Conservation (phyloP, 2,329 filamentous ascomycete species). For the Aspergillus alliaceus region DNA sequence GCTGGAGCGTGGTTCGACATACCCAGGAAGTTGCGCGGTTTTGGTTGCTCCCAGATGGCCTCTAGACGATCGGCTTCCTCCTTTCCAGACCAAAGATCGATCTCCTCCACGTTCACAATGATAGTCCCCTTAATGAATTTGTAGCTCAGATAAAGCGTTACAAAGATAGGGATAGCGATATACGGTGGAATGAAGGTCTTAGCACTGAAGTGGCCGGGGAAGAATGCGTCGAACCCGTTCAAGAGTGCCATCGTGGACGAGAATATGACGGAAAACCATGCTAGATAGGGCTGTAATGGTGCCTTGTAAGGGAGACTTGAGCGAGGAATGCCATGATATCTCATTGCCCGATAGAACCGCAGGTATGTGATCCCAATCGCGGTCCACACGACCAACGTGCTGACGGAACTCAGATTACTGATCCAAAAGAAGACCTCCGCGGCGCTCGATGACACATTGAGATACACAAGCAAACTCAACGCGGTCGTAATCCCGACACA, state of each 20-base stretch:
- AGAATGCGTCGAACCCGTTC: conserved; percentile 60
- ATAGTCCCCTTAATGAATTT: conserved; percentile 34
- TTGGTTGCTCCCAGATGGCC: conserved; percentile 29
- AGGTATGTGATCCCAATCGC: conserved; percentile 57
- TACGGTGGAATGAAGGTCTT: conserved; percentile 63
- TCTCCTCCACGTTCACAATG: conserved; percentile 30
- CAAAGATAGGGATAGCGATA: conserved; percentile 58
- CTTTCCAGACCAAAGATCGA: conserved; percentile 26
- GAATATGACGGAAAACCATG: conserved; percentile 56
- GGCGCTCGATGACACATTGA: conserved; percentile 59
- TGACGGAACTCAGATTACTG: conserved; percentile 56
- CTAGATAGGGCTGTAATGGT: conserved; percentile 56
- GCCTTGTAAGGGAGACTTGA: conserved; percentile 47
- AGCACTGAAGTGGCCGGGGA: conserved; percentile 36
- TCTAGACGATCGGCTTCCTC: conserved; percentile 25
- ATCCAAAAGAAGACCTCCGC: conserved; percentile 66
- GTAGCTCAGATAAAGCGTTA: conserved; percentile 48
- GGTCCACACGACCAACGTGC: conserved; percentile 56
- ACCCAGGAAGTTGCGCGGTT: conserved; percentile 32
- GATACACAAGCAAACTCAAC: conserved; percentile 62
- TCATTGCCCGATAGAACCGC: conserved; percentile 50
- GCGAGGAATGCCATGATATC: conserved; percentile 37
- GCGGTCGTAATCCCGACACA: conserved; percentile 54
- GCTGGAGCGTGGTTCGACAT: conserved; percentile 2
- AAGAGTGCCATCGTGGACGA: conserved; percentile 62